These are phyloP conservation scores for Zymoseptoria pseudotritici DNA, from an alignment of 2,329 filamentous ascomycete species.

Conservation along the genomic window DNA sequence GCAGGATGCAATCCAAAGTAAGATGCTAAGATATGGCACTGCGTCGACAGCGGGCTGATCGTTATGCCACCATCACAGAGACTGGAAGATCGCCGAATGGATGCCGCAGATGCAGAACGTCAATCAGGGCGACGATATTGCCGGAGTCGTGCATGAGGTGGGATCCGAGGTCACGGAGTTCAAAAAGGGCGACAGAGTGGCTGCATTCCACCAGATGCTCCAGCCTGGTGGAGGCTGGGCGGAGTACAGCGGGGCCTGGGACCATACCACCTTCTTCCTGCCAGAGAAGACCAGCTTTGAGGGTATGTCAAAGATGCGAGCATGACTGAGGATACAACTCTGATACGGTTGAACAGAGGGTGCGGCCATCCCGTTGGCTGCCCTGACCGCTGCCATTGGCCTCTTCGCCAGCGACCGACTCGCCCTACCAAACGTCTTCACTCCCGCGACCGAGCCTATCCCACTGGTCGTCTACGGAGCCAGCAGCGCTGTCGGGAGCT, in stretches of 20 bases:
- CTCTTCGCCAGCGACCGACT: constrained; percentile 34
- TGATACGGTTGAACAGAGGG: constrained; percentile 27
- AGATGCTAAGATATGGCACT: neutral
- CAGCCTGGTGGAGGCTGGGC: constrained; percentile 49
- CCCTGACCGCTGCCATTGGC: constrained; percentile 40
- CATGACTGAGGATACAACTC: neutral
- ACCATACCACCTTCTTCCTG: constrained; percentile 51
- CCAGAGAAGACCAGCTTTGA: constrained; percentile 46
- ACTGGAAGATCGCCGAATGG: constrained; percentile 18
- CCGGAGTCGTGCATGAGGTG: constrained; percentile 45
- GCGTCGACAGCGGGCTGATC: neutral
- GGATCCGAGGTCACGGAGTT: constrained; percentile 52
- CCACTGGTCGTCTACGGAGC: constrained; percentile 44
- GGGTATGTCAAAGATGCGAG: constrained; percentile 28
- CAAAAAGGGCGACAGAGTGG: constrained; percentile 51
- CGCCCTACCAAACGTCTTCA: constrained; percentile 36
- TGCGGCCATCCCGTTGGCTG: constrained; percentile 40
- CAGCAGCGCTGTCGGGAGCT: constrained; percentile 51
- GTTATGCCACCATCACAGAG: neutral
- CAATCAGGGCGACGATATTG: constrained; percentile 31
- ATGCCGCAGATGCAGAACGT: constrained; percentile 8
- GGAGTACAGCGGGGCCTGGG: constrained; percentile 52
- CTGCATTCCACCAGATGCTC: constrained; percentile 48
- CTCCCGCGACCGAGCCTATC: constrained; percentile 22
- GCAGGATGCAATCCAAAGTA: constrained; percentile 27